Evolutionary conservation across 768 basidiomycete genomes (phyloP).

Genomic region (Crucibulum laeve): DNA sequence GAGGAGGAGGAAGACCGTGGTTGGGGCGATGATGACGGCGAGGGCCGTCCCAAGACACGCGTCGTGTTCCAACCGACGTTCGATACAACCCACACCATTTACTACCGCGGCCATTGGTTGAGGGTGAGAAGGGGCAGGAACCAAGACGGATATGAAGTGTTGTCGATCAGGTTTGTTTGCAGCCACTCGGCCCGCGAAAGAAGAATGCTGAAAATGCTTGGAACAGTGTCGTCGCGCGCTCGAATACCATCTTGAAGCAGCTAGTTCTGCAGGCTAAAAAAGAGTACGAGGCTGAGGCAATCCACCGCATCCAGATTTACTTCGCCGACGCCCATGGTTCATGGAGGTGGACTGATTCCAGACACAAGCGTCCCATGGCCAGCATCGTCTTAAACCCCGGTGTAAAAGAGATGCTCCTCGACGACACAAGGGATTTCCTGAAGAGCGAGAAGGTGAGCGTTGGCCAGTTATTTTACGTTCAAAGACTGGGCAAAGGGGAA

Average conservation of each 20-base stretch:
- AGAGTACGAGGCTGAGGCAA: conserved; percentile 82
- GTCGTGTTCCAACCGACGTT: conserved; percentile 87
- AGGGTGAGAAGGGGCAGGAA: conserved; percentile 69
- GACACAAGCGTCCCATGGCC: conserved; percentile 85
- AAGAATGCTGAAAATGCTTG: conserved; percentile 1
- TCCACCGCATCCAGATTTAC: conserved; percentile 86
- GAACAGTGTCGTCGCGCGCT: conserved; percentile 74
- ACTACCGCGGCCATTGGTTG: conserved; percentile 81
- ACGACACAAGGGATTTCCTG: conserved; percentile 80
- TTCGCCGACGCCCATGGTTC: conserved; percentile 85
- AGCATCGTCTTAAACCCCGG: conserved; percentile 86
- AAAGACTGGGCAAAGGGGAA: background rate
- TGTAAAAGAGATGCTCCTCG: conserved; percentile 84
- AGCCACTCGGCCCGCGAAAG: background rate
- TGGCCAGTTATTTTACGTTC: conserved; percentile 7
- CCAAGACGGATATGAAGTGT: conserved; percentile 65
- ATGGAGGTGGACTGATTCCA: conserved; percentile 85
- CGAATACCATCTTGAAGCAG: conserved; percentile 81
- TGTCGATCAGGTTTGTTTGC: conserved; percentile 63
- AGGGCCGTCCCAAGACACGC: conserved; percentile 57
- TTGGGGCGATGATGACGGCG: conserved; percentile 41
- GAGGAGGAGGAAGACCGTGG: conserved; percentile 40
- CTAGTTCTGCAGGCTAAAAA: conserved; percentile 88
- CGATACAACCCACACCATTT: conserved; percentile 87
- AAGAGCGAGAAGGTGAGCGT: conserved; percentile 71